Conservation (phyloP, 768 basidiomycete species). For the Kwoniella newhampshirensis region DNA sequence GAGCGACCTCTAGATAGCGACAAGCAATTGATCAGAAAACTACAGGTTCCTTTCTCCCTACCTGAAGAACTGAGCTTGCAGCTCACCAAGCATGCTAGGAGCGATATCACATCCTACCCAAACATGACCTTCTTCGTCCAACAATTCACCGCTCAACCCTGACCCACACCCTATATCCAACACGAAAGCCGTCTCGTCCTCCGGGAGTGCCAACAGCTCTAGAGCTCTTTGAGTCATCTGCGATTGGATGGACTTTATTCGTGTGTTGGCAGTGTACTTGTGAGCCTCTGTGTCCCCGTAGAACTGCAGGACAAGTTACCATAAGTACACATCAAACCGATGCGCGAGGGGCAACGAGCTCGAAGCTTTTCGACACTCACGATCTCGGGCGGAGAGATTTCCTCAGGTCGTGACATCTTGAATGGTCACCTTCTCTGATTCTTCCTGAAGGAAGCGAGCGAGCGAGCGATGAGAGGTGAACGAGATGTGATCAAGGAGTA, state of each 20-base stretch:
- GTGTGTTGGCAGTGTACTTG: slow-evolving; percentile 94
- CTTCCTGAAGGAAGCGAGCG: too few species aligned
- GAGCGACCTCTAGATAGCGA: slow-evolving; percentile 72
- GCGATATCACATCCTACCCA: slow-evolving; percentile 95
- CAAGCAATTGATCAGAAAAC: neutral
- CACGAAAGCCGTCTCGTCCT: slow-evolving; percentile 75
- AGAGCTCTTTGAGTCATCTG: slow-evolving; percentile 96
- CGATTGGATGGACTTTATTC: slow-evolving; percentile 93
- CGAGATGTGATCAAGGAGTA: too few species aligned
- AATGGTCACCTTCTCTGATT: neutral
- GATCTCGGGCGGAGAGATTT: slow-evolving; percentile 85
- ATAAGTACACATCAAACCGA: neutral
- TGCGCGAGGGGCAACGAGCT: neutral
- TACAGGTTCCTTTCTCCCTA: neutral
- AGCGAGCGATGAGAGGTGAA: too few species aligned
- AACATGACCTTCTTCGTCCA: slow-evolving; percentile 87
- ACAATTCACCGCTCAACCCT: slow-evolving; percentile 92
- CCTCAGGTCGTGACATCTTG: slow-evolving; percentile 80
- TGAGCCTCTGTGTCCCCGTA: slow-evolving; percentile 93
- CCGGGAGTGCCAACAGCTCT: slow-evolving; percentile 80
- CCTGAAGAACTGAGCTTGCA: slow-evolving; percentile 12
- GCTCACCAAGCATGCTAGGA: slow-evolving; percentile 93
- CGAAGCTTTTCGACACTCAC: slow-evolving; percentile 58
- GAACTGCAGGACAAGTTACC: slow-evolving; percentile 61
- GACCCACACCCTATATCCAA: slow-evolving; percentile 97